phyloP scores from a whole-genome alignment of 805 yeast species.

The Kazachstania psychrophila region DNA sequence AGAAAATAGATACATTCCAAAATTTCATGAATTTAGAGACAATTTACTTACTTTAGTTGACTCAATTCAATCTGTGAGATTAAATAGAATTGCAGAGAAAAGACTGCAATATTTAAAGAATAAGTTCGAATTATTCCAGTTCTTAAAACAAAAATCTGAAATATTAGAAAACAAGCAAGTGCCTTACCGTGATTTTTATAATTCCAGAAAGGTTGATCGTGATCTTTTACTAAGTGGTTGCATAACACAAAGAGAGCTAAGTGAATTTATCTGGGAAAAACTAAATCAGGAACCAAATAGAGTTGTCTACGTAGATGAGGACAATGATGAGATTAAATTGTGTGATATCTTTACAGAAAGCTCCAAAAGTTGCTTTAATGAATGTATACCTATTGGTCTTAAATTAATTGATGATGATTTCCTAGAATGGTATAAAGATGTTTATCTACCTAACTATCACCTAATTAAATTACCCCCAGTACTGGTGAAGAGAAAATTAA shows the following conservation, averaged over 20 bases:
- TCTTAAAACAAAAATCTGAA: conserved; percentile 31
- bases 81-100: conserved; percentile 18
- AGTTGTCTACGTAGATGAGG: conserved; percentile 23
- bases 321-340: conserved; percentile 19
- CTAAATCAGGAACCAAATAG: conserved; percentile 30
- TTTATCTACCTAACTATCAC: conserved; percentile 20
- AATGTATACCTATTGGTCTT: conserved; percentile 19
- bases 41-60: conserved; percentile 26
- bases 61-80: conserved; percentile 10
- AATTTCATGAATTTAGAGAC: conserved; percentile 24
- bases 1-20: conserved; percentile 17
- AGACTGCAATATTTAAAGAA: conserved; percentile 27
- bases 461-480: conserved; percentile 11
- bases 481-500: conserved; percentile 13
- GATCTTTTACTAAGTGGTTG: conserved; percentile 24
- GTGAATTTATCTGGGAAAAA: conserved; percentile 33
- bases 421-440: conserved; percentile 18
- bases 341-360: conserved; percentile 17
- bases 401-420: conserved; percentile 27
- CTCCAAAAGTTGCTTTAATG: conserved; percentile 4
- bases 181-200: conserved; percentile 61
- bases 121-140: conserved; percentile 31
- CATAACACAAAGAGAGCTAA: conserved; percentile 23
- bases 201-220: conserved; percentile 84
- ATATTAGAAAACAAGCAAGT: conserved; percentile 30